Evolutionary conservation across 345 rosid genomes (phyloP), one percentile per base, ranked within the genome.

Genomic region (Brassica nigra): DNA sequence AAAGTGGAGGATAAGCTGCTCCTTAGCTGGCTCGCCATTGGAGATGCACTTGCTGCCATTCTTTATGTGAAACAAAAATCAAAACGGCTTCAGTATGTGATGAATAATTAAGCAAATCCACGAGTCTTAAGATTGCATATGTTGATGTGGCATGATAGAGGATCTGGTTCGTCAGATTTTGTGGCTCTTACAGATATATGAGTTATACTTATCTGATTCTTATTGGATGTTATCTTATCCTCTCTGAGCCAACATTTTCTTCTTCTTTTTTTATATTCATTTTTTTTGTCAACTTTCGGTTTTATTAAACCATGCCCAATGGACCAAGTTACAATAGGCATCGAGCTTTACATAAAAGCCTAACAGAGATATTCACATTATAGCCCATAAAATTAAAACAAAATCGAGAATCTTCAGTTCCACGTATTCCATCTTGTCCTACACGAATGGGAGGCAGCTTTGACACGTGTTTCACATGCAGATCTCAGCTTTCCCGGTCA

Each of bases 1-100:
- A 93, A 83, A 2, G 93, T 66, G 30, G 97, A 84, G 34, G 97
- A 84, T 71, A 92, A 92, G 87, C 88, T 86, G 86, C 89, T 87
- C 83, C 83, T 90, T 27, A 92, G 89, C 70, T 89, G 98, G 86
- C 90, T 88, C 11, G 93, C 98, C 96, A 95, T 90, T 72, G 99
- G 92, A 87, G 94, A 86, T 75, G 93, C 84, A 75, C 90, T 79
- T 57, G 89, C 70, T 67, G 94, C 88, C 90, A 86, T 87, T 69
- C 23, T 6, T 29, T 28, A 27, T 15, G 18, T 61, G 75, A 74
- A 52, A 68, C 2, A 27, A 66, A 33, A 49, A 47, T 14, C 57
- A 62, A 47, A 64, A 2, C 3, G 63, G 11, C 6, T 23, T 36
- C 61, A 37, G 33, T 64, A 7, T 54, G 68, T 65, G 80, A 76